Conservation (phyloP, 75 land plant species). For the Adiantum capillusveneris region DNA sequence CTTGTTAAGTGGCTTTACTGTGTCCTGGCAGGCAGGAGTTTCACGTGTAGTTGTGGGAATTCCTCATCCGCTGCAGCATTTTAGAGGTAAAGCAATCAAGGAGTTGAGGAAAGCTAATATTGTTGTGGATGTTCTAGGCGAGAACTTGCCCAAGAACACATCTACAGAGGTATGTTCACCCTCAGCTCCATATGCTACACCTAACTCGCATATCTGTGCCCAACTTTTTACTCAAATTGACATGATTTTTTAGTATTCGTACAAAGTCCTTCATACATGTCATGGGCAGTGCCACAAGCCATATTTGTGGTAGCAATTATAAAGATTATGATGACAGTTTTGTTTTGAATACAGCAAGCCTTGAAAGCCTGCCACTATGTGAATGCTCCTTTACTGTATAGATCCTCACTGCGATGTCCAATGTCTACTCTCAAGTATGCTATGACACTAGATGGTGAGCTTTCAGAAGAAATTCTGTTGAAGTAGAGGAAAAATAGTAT, state of each 20-base stretch:
- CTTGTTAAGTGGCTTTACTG: too few species aligned
- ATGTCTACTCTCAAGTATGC: constrained; percentile 97
- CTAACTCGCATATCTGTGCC: too few species aligned
- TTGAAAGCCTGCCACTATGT: constrained; percentile 72
- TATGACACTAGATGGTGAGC: constrained; percentile 97
- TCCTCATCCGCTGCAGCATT: constrained; percentile 62
- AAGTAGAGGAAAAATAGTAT: not conserved
- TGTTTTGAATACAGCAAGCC: too few species aligned
- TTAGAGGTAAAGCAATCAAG: constrained; percentile 56
- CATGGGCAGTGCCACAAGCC: too few species aligned
- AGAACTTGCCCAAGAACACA: constrained; percentile 21
- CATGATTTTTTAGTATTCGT: too few species aligned
- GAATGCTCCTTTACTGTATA: constrained; percentile 83
- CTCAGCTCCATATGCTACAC: too few species aligned
- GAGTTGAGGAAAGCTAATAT: constrained; percentile 45
- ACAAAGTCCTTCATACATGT: too few species aligned
- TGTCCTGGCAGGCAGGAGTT: constrained; percentile 57
- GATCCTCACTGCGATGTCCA: constrained; percentile 68
- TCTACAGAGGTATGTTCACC: constrained; percentile 7
- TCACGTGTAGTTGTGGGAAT: constrained; percentile 75
- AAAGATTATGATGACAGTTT: too few species aligned
- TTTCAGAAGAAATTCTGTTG: not conserved
- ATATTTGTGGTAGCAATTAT: too few species aligned
- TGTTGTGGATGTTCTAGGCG: constrained; percentile 65
- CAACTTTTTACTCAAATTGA: too few species aligned